A percentile compares a stretch with the other conserved stretches of the same genome.
Evolutionary conservation across 164 flowering plant genomes (phyloP).

Genomic region (Protea cynaroides): DNA sequence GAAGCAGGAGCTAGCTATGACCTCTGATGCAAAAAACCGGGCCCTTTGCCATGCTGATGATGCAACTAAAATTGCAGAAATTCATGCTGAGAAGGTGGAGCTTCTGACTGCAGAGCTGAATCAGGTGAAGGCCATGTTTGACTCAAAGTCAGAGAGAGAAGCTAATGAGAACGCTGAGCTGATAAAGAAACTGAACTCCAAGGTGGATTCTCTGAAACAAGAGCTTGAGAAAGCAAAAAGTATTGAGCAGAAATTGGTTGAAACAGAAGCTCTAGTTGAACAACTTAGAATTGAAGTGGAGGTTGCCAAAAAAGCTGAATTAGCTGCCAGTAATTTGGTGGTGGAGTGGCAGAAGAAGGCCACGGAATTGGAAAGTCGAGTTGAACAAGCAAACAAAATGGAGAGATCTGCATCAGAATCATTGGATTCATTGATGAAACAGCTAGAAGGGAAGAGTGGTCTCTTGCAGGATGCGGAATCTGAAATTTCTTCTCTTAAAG

Average conservation of each 20-base stretch:
- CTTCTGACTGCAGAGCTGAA: constrained; percentile 55
- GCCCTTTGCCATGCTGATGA: constrained; percentile 82
- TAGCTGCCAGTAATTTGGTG: constrained; percentile 50
- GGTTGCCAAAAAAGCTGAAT: constrained; percentile 66
- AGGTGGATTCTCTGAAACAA: constrained; percentile 49
- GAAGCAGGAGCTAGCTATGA: constrained; percentile 71
- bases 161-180: constrained; percentile 37
- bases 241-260: constrained; percentile 32
- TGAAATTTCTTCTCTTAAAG: constrained; percentile 59
- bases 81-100: constrained; percentile 72
- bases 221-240: constrained; percentile 40
- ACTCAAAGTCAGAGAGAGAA: constrained; percentile 46
- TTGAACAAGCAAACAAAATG: constrained; percentile 45
- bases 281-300: constrained; percentile 66
- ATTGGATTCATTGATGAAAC: constrained; percentile 54
- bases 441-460: constrained; percentile 62
- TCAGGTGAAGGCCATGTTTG: constrained; percentile 58
- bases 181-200: constrained; percentile 39
- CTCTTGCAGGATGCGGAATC: constrained; percentile 60
- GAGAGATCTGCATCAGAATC: constrained; percentile 76
- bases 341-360: constrained; percentile 59
- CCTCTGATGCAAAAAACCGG: constrained; percentile 65
- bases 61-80: constrained; percentile 81
- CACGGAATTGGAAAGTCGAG: constrained; percentile 42
- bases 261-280: constrained; percentile 41